Base-by-base conservation (phyloP, 1,284 basidiomycete species). In the Ustanciosporium gigantosporum region DNA sequence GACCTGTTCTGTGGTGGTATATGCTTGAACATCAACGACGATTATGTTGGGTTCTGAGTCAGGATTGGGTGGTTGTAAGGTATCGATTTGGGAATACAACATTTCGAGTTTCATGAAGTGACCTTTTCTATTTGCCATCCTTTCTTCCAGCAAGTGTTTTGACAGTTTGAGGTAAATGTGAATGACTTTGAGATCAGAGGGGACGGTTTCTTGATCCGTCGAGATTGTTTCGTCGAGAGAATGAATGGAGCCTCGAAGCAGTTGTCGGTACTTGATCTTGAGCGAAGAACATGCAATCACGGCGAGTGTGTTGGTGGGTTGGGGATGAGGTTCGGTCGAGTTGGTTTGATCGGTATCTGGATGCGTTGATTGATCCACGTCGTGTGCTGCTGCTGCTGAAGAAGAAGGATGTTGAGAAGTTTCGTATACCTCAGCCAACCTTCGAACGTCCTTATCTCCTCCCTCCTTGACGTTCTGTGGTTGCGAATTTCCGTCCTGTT, bases 41-140 rank as follows among this genome's bases (percentile, higher is more conserved):
- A 64, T 19, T 25, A 57, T 41, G 2, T 41, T 48, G 5, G 37
- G 25, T 36, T 64, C 60, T n/a, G 13, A 16, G 4, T 14, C 31
- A 14, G 37, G 37, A 3, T 46, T 23, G 0, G 91, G 91, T 57
- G 82, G 83, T 79, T 96, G 89, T 50, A 97, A 76, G 25, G 89
- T 87, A 16, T 80, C 80, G 55, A 95, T 74, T 80, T 96, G 93
- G 59, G 87, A 88, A 43, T 88, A 87, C 58, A 97, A 81, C 92
- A 96, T 94, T 19, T 78, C 74, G 20, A 85, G 84, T 78, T 91
- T 91, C 88, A 96, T 91, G 67, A 90, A 95, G 79, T 97, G 93
- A 0, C 86, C 86, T 59, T 85, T 79, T 23, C 92, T 82, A 44
- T 82, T 81, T 66, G 79, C 72, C 84, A 96, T 91, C 31, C 92